Evolutionary conservation across 2,329 filamentous ascomycete species (phyloP).

Genomic region (Alternaria incomplexa): DNA sequence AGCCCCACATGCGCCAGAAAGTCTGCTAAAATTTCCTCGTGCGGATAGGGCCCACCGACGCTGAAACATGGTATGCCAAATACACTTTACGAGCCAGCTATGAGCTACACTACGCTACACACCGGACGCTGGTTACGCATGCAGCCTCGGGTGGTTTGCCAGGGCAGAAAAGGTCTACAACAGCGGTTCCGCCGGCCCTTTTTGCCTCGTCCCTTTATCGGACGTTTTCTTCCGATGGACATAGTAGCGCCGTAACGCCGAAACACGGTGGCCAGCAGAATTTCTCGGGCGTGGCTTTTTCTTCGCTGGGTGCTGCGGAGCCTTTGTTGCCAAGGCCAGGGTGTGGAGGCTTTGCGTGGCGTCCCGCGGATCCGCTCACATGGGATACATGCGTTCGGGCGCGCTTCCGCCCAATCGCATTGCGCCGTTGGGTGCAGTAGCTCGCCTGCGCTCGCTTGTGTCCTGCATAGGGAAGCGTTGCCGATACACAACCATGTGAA

Average conservation of each 20-base stretch:
- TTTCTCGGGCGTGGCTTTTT: slow-evolving; percentile 8
- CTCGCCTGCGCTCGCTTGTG: neutral
- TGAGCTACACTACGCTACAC: neutral
- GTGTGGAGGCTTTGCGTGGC: slow-evolving; percentile 12
- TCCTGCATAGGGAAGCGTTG: slow-evolving; percentile 3
- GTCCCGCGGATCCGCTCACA: slow-evolving; percentile 16
- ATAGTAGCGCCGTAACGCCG: slow-evolving; percentile 6
- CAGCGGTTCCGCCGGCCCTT: slow-evolving; percentile 7
- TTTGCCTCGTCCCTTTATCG: neutral
- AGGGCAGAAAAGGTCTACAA: neutral
- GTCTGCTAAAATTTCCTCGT: slow-evolving; percentile 5
- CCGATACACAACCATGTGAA: slow-evolving; percentile 1
- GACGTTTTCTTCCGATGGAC: neutral
- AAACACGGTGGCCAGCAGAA: slow-evolving; percentile 9
- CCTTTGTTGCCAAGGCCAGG: slow-evolving; percentile 3
- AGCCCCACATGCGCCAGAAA: slow-evolving; percentile 9
- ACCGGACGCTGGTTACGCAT: slow-evolving; percentile 3
- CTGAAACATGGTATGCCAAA: slow-evolving; percentile 16
- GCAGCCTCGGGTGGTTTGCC: neutral
- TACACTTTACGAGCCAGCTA: slow-evolving; percentile 4
- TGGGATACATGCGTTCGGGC: slow-evolving; percentile 14
- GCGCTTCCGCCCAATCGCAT: slow-evolving; percentile 11
- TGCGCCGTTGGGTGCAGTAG: neutral
- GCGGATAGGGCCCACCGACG: neutral
- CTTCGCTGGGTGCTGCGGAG: neutral